phyloP scores from a whole-genome alignment of 345 rosid genomes.

The Bretschneidera sinensis region DNA sequence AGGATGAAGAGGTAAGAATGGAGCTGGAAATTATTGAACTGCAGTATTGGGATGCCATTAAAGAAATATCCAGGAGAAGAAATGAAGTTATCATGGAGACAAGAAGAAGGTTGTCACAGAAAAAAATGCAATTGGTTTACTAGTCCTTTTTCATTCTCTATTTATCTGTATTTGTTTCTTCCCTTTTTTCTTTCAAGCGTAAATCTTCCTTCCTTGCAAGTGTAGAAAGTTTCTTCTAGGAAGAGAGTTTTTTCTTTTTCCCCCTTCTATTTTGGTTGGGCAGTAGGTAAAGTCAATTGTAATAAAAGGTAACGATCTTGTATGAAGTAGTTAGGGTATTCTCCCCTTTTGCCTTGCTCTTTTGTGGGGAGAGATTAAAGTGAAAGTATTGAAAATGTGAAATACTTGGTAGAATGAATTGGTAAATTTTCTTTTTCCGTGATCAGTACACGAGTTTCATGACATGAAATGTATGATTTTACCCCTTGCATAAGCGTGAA shows the following conservation, averaged over 20 bases:
- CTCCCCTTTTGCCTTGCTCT: background rate
- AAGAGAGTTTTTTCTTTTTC: conserved; percentile 7
- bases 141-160: conserved; percentile 1
- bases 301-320: background rate
- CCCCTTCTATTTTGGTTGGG: background rate
- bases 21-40: conserved; percentile 58
- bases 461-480: no score
- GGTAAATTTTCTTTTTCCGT: no score
- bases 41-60: conserved; percentile 51
- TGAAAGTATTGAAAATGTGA: no score
- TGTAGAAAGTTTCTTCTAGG: conserved; percentile 35
- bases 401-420: no score
- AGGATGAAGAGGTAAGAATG: conserved; percentile 37
- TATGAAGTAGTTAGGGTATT: background rate
- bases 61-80: conserved; percentile 52
- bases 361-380: no score
- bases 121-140: conserved; percentile 25
- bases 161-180: background rate
- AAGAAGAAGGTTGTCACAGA: conserved; percentile 33
- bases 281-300: conserved; percentile 5
- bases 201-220: conserved; percentile 25
- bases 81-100: conserved; percentile 61
- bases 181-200: background rate
- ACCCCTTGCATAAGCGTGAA: no score
- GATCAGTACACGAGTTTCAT: no score